A percentile compares a stretch with the other conserved stretches of the same genome.
Evolutionary conservation across 176 grass and related monocot species (phyloP).

Genomic region (Lolium perenne): DNA sequence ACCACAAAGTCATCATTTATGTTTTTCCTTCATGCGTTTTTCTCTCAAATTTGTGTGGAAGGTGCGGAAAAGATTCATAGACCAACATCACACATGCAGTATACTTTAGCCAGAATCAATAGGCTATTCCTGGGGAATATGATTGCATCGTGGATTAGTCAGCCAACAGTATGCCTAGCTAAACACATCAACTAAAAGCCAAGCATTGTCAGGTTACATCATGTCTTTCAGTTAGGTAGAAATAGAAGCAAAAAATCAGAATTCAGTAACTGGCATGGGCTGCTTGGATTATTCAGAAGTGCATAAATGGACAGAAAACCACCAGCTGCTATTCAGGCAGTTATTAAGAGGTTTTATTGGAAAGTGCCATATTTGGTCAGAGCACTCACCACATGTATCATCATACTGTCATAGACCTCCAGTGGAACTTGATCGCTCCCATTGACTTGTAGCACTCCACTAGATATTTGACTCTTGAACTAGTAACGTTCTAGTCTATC

Average conservation of each 20-base stretch:
- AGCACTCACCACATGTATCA: slow-evolving; percentile 27
- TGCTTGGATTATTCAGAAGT: slow-evolving; percentile 27
- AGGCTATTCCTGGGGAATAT: neutral
- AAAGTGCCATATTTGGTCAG: slow-evolving; percentile 7
- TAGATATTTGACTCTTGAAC: neutral
- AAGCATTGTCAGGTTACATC: slow-evolving; percentile 25
- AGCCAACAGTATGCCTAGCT: neutral
- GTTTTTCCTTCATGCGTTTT: neutral
- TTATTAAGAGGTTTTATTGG: slow-evolving; percentile 20
- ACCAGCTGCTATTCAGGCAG: slow-evolving; percentile 1
- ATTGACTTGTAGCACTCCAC: neutral
- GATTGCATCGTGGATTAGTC: slow-evolving; percentile 35
- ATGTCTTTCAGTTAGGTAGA: neutral
- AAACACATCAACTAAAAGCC: neutral
- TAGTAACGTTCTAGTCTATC: neutral
- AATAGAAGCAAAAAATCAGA: neutral
- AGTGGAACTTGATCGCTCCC: neutral
- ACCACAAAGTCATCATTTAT: neutral
- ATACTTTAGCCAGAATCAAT: slow-evolving; percentile 28
- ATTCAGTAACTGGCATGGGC: slow-evolving; percentile 2
- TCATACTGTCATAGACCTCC: neutral
- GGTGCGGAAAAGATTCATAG: slow-evolving; percentile 26
- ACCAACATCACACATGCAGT: slow-evolving; percentile 28
- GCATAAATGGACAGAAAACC: neutral
- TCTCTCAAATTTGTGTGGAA: slow-evolving; percentile 5